phyloP scores from a whole-genome alignment of 805 yeast species.

The Metschnikowia sp. region DNA sequence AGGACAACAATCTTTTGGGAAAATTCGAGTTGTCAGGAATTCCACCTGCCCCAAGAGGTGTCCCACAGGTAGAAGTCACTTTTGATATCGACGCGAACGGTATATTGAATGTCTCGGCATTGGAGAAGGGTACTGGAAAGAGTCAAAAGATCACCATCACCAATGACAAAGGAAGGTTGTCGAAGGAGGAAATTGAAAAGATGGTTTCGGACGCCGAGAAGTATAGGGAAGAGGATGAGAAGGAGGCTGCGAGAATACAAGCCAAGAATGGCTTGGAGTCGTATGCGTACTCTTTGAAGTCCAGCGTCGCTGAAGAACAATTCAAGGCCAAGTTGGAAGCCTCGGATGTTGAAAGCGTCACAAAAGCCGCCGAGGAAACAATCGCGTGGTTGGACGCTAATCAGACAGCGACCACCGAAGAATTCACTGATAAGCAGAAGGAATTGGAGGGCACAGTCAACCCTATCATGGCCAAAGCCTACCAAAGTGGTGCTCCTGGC shows the following conservation, averaged over 20 bases:
- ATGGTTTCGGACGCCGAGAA: slow-evolving; percentile 98
- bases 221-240: slow-evolving; percentile 87
- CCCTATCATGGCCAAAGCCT: slow-evolving; percentile 37
- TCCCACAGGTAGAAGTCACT: slow-evolving; percentile 88
- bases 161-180: slow-evolving; percentile 90
- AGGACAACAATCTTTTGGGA: slow-evolving; percentile 87
- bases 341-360: slow-evolving; percentile 11
- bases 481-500: slow-evolving; percentile 27
- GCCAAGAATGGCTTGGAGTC: slow-evolving; percentile 86
- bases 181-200: slow-evolving; percentile 92
- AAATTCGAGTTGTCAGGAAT: slow-evolving; percentile 83
- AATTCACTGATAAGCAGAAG: slow-evolving; percentile 38
- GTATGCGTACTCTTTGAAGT: slow-evolving; percentile 79
- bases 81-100: slow-evolving; percentile 86
- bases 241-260: slow-evolving; percentile 78
- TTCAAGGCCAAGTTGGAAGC: slow-evolving; percentile 24
- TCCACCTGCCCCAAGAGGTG: slow-evolving; percentile 91
- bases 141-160: slow-evolving; percentile 86
- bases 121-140: slow-evolving; percentile 94
- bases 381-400: slow-evolving; percentile 36
- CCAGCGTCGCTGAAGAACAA: slow-evolving; percentile 46
- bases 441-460: slow-evolving; percentile 40
- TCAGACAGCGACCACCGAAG: slow-evolving; percentile 40
- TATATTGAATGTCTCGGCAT: slow-evolving; percentile 79
- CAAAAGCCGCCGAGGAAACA: slow-evolving; percentile 11